Evolutionary conservation across 2,329 filamentous ascomycete genomes (phyloP).

Genomic region (Fusarium papillatum): DNA sequence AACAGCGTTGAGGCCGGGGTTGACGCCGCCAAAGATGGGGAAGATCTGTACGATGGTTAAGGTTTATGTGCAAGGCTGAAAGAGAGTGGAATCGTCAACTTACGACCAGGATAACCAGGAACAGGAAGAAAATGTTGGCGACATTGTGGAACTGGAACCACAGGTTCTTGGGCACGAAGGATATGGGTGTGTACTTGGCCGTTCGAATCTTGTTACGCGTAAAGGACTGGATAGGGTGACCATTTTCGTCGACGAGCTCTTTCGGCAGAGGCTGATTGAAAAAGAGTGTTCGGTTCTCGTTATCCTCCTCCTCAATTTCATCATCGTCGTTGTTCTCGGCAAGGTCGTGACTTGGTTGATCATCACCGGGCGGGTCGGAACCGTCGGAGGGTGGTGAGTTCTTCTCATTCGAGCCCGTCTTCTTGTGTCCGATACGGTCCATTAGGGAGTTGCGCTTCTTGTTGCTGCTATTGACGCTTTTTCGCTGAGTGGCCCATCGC

Average conservation of each 20-base stretch:
- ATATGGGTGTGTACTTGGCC: conserved; percentile 95
- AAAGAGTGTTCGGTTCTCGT: conserved; percentile 74
- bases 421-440: conserved; percentile 78
- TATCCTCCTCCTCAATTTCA: conserved; percentile 54
- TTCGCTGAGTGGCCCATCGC: conserved; percentile 96
- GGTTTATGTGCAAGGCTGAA: conserved; percentile 15
- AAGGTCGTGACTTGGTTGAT: conserved; percentile 45
- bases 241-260: conserved; percentile 84
- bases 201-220: conserved; percentile 97
- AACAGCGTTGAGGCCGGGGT: conserved; percentile 90
- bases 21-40: conserved; percentile 92
- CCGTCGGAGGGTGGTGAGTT: conserved; percentile 62
- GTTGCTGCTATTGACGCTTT: conserved; percentile 79
- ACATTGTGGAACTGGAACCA: conserved; percentile 99
- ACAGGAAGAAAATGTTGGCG: conserved; percentile 98
- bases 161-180: conserved; percentile 96
- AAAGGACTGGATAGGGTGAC: conserved; percentile 77
- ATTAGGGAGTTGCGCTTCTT: conserved; percentile 88
- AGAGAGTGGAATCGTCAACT: conserved; percentile 52
- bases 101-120: conserved; percentile 94
- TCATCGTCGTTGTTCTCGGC: conserved; percentile 51
- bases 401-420: conserved; percentile 76
- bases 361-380: conserved; percentile 41
- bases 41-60: conserved; percentile 77
- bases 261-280: conserved; percentile 88